Percentiles rank a stretch among this genome's conserved stretches.
These are phyloP conservation scores for Rhizophora mangle DNA, from an alignment of 345 rosid species.

Conservation along the genomic window DNA sequence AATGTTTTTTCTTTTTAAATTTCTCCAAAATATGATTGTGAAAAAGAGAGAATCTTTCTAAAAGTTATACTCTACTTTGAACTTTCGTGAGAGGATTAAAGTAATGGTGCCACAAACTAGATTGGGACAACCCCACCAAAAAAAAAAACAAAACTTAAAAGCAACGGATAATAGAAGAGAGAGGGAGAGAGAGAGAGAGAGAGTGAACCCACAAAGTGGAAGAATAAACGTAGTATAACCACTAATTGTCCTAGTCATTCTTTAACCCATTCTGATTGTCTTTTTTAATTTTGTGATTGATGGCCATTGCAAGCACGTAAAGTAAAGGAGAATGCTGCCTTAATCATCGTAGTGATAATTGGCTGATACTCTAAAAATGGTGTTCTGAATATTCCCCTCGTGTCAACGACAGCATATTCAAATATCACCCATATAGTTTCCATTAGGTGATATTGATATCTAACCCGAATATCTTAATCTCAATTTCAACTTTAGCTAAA, in stretches of 20 bases:
- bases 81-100: slow-evolving; percentile 12
- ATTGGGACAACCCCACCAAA: slow-evolving; percentile 14
- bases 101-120: slow-evolving; percentile 14
- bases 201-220: background rate
- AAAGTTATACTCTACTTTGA: background rate
- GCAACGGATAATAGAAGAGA: slow-evolving; percentile 36
- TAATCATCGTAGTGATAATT: slow-evolving; percentile 11
- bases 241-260: slow-evolving; percentile 1
- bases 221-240: background rate
- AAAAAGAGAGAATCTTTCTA: background rate
- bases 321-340: slow-evolving; percentile 14
- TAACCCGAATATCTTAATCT: too few relatives aligned
- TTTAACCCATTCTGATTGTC: slow-evolving; percentile 13
- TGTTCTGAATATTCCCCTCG: background rate
- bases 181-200: slow-evolving; percentile 17
- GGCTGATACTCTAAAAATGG: background rate
- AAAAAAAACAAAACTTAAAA: slow-evolving; percentile 19
- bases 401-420: background rate
- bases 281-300: background rate
- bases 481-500: too few relatives aligned
- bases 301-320: too few relatives aligned
- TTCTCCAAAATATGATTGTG: background rate
- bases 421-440: background rate
- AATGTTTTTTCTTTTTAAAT: too few relatives aligned
- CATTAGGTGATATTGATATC: too few relatives aligned